Evolutionary conservation across 352 stramenopile species (phyloP), one percentile per base, ranked within the genome.

Genomic region (Globisporangium cylindrosporum): DNA sequence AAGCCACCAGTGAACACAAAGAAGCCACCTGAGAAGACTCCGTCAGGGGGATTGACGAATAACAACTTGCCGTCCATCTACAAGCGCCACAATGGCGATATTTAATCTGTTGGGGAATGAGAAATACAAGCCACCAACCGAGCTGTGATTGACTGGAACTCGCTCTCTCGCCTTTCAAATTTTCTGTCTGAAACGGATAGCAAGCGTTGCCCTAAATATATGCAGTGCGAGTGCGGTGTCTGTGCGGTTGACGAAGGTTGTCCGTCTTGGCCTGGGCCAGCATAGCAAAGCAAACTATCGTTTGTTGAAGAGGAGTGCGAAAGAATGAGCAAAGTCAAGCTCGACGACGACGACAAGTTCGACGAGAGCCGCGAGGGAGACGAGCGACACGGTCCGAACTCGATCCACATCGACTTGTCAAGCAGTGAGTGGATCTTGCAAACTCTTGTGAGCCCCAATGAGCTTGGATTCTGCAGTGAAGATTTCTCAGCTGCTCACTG

Each of bases 331-430:
- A 15, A 12, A n/a, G 24, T 4, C 10, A 10, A 25, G 36, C 53
- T 34, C 14, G 66, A 63, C 2, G 49, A 70, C 6, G 67, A 72
- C 14, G 51, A 61, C 24, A 56, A 46, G 22, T 24, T 67, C 3
- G 55, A 60, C 34, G 53, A 61, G 38, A 54, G 51, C 9, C 61
- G 27, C 22, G 62, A 75, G 2, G 56, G 54, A 57, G 62, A 69
- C 9, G 68, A 71, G 57, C 58, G 59, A 7, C 14, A 67, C 57
- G 75, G 73, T 1, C 75, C 75, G 0, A 68, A 73, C 62, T 74
- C 71, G 46, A 73, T 67, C 29, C 75, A 76, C 20, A 81, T 82
- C 48, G 57, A 76, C 49, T 58, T 72, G 48, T 70, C 67, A 4
- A 73, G 69, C 27, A 54, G 78, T 81, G 66, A 24, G 73, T 74